These are phyloP conservation scores for Seiridium cupressi DNA, from an alignment of 2,329 filamentous ascomycete species.

Conservation along the genomic window DNA sequence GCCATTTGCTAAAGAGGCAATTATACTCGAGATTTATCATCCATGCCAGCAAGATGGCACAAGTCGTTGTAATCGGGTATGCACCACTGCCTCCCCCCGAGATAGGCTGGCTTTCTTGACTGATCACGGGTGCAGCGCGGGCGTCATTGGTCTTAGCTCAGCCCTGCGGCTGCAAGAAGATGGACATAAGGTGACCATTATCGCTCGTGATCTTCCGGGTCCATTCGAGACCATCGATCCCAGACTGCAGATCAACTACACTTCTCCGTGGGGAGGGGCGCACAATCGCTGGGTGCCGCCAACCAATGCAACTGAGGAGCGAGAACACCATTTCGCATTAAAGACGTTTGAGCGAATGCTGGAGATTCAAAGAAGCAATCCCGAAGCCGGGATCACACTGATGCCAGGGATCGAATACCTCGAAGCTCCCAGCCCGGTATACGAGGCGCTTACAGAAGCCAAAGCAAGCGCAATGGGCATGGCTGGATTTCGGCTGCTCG, in stretches of 20 bases:
- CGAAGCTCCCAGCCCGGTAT: slow-evolving; percentile 41
- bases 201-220: slow-evolving; percentile 46
- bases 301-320: slow-evolving; percentile 25
- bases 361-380: slow-evolving; percentile 22
- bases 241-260: slow-evolving; percentile 44
- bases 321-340: slow-evolving; percentile 42
- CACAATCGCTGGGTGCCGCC: slow-evolving; percentile 53
- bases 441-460: slow-evolving; percentile 32
- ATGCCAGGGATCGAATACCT: slow-evolving; percentile 51
- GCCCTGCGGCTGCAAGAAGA: slow-evolving; percentile 44
- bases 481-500: slow-evolving; percentile 36
- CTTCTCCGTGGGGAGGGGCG: slow-evolving; percentile 57
- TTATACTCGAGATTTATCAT: no score
- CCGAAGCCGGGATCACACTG: slow-evolving; percentile 46
- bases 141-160: slow-evolving; percentile 49
- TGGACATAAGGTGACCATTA: slow-evolving; percentile 37
- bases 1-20: no score
- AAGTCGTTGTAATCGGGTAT: slow-evolving; percentile 26
- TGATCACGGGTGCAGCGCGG: slow-evolving; percentile 37
- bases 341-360: slow-evolving; percentile 42
- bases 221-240: slow-evolving; percentile 43
- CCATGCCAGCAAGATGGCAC: slow-evolving; percentile 15
- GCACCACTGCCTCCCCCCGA: neutral
- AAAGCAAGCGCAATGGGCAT: slow-evolving; percentile 30
- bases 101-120: neutral